phyloP scores from a whole-genome alignment of 164 flowering plant species.

The Dillenia suffruticosa region DNA sequence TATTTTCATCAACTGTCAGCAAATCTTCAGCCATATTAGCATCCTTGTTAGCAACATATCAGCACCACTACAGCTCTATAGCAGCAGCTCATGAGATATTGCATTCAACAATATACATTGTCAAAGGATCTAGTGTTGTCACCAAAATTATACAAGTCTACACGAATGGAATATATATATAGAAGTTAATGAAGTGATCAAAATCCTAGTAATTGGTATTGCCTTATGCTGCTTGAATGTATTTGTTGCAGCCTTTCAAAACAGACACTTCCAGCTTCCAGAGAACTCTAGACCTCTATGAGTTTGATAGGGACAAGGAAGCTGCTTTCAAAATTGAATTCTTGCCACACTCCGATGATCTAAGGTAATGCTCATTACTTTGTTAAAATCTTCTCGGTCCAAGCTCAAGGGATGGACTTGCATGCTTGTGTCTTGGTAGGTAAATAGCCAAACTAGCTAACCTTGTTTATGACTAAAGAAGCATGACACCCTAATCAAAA shows the following conservation, averaged over 20 bases:
- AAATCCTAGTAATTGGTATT: slow-evolving; percentile 20
- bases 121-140: slow-evolving; percentile 15
- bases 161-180: not conserved
- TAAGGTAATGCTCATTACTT: slow-evolving; percentile 31
- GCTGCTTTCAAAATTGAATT: slow-evolving; percentile 34
- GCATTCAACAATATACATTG: slow-evolving; percentile 7
- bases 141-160: slow-evolving; percentile 35
- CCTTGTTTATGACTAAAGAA: slow-evolving; percentile 18
- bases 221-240: slow-evolving; percentile 32
- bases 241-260: slow-evolving; percentile 53
- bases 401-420: not conserved
- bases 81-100: too few relatives aligned
- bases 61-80: too few relatives aligned
- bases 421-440: not conserved
- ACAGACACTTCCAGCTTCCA: slow-evolving; percentile 44
- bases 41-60: too few relatives aligned
- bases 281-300: slow-evolving; percentile 50
- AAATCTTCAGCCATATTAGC: too few relatives aligned
- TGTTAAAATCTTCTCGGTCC: not conserved
- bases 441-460: not conserved
- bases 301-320: slow-evolving; percentile 44
- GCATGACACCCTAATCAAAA: slow-evolving; percentile 6
- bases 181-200: slow-evolving; percentile 13
- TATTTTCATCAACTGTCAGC: too few relatives aligned
- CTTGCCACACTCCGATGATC: slow-evolving; percentile 48